A percentile compares a stretch with the other conserved stretches of the same genome.
These are phyloP conservation scores for Claviceps pazoutovae DNA, from an alignment of 2,329 filamentous ascomycete genomes.

Conservation along the genomic window DNA sequence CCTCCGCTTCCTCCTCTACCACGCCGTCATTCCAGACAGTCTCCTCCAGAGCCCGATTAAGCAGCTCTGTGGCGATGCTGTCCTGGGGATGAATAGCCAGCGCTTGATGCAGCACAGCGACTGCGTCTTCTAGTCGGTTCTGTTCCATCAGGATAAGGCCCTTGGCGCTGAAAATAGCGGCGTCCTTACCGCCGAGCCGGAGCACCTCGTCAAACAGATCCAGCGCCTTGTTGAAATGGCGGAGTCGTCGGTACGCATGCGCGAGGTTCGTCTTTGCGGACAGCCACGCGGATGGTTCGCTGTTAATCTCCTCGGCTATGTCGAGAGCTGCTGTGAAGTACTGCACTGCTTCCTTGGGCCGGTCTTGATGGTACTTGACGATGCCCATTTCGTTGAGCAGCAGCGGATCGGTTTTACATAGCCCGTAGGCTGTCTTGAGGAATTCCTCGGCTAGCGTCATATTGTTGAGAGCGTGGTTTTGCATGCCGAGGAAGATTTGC, in stretches of 20 bases:
- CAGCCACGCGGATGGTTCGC: slow-evolving; percentile 70
- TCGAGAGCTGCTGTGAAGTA: slow-evolving; percentile 67
- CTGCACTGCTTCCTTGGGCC: slow-evolving; percentile 58
- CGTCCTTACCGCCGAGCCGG: slow-evolving; percentile 65
- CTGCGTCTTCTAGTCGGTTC: slow-evolving; percentile 59
- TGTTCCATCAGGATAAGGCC: slow-evolving; percentile 74
- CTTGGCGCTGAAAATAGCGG: slow-evolving; percentile 66
- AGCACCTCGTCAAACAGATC: slow-evolving; percentile 78
- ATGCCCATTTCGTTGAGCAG: slow-evolving; percentile 93
- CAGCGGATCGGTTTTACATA: slow-evolving; percentile 75
- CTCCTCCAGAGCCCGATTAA: slow-evolving; percentile 57
- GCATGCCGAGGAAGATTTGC: slow-evolving; percentile 94
- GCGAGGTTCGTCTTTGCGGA: slow-evolving; percentile 78
- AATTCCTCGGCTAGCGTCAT: slow-evolving; percentile 91
- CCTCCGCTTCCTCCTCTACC: slow-evolving; percentile 32
- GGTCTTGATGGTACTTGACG: slow-evolving; percentile 85
- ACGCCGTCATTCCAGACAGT: slow-evolving; percentile 33
- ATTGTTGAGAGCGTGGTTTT: slow-evolving; percentile 91
- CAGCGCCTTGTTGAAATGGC: slow-evolving; percentile 57
- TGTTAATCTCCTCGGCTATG: slow-evolving; percentile 67
- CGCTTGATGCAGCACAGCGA: slow-evolving; percentile 72
- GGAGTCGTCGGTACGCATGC: slow-evolving; percentile 66
- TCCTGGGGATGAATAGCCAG: slow-evolving; percentile 68
- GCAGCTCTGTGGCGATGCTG: slow-evolving; percentile 63
- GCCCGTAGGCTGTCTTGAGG: slow-evolving; percentile 70